phyloP scores from a whole-genome alignment of 2,329 filamentous ascomycete genomes.

The Delphinella strobiligena region DNA sequence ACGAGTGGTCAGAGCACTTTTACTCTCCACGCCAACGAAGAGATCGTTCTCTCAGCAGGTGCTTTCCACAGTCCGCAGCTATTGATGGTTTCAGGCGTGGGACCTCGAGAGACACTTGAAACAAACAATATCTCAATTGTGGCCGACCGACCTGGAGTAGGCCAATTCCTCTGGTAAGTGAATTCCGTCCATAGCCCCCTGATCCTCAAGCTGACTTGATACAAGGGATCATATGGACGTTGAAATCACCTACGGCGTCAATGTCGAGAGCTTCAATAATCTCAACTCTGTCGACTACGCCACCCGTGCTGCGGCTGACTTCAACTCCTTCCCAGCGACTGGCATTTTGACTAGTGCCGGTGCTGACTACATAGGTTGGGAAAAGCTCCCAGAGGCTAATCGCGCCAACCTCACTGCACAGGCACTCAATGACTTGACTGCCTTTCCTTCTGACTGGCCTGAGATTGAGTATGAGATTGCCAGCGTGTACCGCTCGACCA shows the following conservation, averaged over 20 bases:
- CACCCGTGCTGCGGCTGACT: neutral
- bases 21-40: neutral
- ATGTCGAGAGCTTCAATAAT: neutral
- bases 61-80: constrained; percentile 20
- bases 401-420: neutral
- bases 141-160: constrained; percentile 17
- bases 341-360: neutral
- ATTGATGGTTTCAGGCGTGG: constrained; percentile 20
- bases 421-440: neutral
- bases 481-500: constrained; percentile 11
- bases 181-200: constrained; percentile 26
- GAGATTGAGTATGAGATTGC: neutral
- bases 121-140: constrained; percentile 19
- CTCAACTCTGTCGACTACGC: neutral
- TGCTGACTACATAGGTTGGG: neutral
- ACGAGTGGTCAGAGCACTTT: neutral
- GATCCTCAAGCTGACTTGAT: too few species aligned
- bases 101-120: constrained; percentile 21
- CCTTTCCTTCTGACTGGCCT: neutral
- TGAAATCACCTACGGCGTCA: constrained; percentile 3
- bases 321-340: neutral
- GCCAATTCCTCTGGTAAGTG: constrained; percentile 17
- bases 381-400: neutral
- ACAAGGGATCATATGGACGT: constrained; percentile 13
- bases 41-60: constrained; percentile 14